These are phyloP conservation scores for Betula pendula DNA, from an alignment of 306 rosid genomes.

Conservation along the genomic window DNA sequence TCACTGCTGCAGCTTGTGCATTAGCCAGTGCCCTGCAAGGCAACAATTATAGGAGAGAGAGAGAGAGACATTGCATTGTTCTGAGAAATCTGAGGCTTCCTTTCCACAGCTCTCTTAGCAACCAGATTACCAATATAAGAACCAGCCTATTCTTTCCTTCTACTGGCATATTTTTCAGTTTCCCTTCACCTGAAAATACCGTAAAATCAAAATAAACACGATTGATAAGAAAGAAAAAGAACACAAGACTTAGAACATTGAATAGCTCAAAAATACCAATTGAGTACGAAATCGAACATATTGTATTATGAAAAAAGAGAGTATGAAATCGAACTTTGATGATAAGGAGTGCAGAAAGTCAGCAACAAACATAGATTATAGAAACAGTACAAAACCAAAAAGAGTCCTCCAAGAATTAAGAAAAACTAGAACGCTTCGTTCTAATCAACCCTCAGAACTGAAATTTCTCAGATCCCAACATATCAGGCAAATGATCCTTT, in stretches of 20 bases:
- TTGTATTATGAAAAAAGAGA: no score
- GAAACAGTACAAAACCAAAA: neutral
- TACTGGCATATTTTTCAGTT: constrained; percentile 45
- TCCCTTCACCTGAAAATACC: constrained; percentile 49
- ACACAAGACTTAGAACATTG: no score
- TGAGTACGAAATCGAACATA: no score
- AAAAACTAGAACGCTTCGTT: neutral
- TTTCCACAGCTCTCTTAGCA: constrained; percentile 39
- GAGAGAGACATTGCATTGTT: no score
- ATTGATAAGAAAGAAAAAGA: no score
- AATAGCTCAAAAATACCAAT: no score
- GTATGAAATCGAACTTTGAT: no score
- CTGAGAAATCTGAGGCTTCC: constrained; percentile 20
- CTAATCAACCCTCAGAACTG: neutral
- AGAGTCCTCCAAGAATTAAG: neutral
- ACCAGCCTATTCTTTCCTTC: constrained; percentile 70
- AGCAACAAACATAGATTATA: no score
- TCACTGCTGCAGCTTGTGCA: constrained; percentile 43
- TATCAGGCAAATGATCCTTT: no score
- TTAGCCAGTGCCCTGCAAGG: no score
- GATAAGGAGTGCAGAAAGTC: no score
- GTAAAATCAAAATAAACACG: neutral
- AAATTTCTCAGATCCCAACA: neutral
- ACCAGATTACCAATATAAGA: constrained; percentile 78
- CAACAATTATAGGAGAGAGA: no score